Evolutionary conservation across 2,329 filamentous ascomycete species (phyloP), one percentile per base, ranked within the genome.

Genomic region (Pseudopithomyces chartarum): DNA sequence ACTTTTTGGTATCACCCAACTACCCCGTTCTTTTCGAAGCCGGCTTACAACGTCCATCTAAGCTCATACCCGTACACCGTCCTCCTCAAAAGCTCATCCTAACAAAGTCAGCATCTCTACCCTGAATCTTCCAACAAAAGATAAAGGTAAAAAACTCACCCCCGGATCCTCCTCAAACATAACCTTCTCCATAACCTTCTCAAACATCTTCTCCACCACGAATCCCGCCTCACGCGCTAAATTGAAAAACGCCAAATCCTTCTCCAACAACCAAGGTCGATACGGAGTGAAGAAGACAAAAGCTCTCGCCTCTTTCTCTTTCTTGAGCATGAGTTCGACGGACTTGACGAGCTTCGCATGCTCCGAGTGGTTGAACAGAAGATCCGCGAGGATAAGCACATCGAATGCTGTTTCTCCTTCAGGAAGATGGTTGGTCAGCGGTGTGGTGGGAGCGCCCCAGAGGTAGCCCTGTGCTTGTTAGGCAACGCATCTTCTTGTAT

Each of bases 241-340:
- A 47, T 92, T 90, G 71, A 97, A 97, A 79, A 97, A 97, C 3
- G 84, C 85, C 73, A 96, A 81, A 69, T 97, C 95, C 75, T 92
- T 90, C 60, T 92, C 84, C 67, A 90, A 82, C 70, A 97, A 80
- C 93, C 93, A 97, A 1, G 94, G 93, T 60, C 95, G 84, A 77
- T 98, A 97, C 19, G 91, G 93, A 0, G 93, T 96, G 79, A 97
- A 98, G 75, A 97, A 96, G 7, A 97, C 92, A 66, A 93, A 85
- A 2, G 92, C 92, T 52, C 82, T 83, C 47, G 88, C 85, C 1
- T 79, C 79, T 3, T 73, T 66, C 3, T 78, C 75, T 59, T 78
- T 81, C 64, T 82, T 84, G 67, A 97, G 76, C 15, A 89, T 90
- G 69, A 84, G 73, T 67, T 84, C 80, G 58, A 97, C 85, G 3